Evolutionary conservation across 257 asterid genomes (phyloP).

Genomic region (Solanum commersonii): DNA sequence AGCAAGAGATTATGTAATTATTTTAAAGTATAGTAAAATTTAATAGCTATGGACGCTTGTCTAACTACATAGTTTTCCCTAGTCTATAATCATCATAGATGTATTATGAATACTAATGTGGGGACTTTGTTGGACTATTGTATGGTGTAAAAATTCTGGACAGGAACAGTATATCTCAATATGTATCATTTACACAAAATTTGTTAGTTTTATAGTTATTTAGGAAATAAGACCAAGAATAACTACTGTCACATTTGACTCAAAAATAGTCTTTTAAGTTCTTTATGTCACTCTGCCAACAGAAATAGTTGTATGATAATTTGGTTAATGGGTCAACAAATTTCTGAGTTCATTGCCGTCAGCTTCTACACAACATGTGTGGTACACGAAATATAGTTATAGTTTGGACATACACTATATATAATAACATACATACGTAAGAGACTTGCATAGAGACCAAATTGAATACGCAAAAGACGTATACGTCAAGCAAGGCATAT

Average conservation of each 20-base stretch:
- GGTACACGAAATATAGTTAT: neutral
- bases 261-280: neutral
- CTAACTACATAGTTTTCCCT: too few species aligned
- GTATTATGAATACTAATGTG: neutral
- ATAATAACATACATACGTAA: neutral
- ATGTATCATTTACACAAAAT: neutral
- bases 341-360: neutral
- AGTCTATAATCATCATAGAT: neutral
- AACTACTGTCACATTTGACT: neutral
- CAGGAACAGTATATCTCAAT: neutral
- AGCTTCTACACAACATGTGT: neutral
- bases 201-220: neutral
- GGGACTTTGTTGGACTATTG: neutral
- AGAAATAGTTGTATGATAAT: neutral
- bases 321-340: neutral
- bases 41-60: too few species aligned
- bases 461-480: neutral
- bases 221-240: neutral
- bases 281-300: neutral
- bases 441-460: neutral
- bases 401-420: neutral
- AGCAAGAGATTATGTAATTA: too few species aligned
- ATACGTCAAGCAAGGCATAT: neutral
- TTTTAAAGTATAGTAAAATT: too few species aligned
- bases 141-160: neutral